Evolutionary conservation across 495 filamentous ascomycete species (phyloP).

Genomic region (Neurospora terricola): DNA sequence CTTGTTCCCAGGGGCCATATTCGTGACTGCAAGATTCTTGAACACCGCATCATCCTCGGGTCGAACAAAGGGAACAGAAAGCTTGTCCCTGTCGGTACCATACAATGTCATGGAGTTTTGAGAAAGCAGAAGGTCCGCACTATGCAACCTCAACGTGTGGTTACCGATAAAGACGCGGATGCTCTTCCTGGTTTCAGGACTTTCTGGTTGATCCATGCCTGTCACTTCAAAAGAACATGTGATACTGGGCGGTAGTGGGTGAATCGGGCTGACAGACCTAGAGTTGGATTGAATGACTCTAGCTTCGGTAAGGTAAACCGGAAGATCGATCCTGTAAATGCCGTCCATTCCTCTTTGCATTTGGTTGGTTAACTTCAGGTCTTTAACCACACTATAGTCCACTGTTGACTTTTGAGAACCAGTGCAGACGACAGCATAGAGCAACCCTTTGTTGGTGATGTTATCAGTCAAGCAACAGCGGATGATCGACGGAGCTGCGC

Average conservation of each 20-base stretch:
- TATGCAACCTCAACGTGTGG: conserved; percentile 76
- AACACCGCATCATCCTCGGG: conserved; percentile 81
- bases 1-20: conserved; percentile 33
- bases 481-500: conserved; percentile 83
- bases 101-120: conserved; percentile 79
- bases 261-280: conserved; percentile 59
- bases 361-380: conserved; percentile 57
- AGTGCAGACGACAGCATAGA: conserved; percentile 88
- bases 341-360: conserved; percentile 55
- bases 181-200: conserved; percentile 37
- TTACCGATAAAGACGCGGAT: conserved; percentile 81
- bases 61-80: conserved; percentile 86
- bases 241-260: conserved; percentile 64
- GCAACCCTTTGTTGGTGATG: conserved; percentile 74
- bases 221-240: conserved; percentile 67
- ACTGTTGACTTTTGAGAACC: conserved; percentile 80
- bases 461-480: conserved; percentile 86
- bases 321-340: conserved; percentile 56
- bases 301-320: conserved; percentile 85
- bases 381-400: conserved; percentile 59
- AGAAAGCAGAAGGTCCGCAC: conserved; percentile 86
- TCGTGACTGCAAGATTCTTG: conserved; percentile 59
- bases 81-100: conserved; percentile 74
- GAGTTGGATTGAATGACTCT: conserved; percentile 67
- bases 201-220: conserved; percentile 38